Percentiles rank a stretch among this genome's conserved stretches.
These are phyloP conservation scores for Microcyclosporella mali DNA, from an alignment of 2,329 filamentous ascomycete species.

Conservation along the genomic window DNA sequence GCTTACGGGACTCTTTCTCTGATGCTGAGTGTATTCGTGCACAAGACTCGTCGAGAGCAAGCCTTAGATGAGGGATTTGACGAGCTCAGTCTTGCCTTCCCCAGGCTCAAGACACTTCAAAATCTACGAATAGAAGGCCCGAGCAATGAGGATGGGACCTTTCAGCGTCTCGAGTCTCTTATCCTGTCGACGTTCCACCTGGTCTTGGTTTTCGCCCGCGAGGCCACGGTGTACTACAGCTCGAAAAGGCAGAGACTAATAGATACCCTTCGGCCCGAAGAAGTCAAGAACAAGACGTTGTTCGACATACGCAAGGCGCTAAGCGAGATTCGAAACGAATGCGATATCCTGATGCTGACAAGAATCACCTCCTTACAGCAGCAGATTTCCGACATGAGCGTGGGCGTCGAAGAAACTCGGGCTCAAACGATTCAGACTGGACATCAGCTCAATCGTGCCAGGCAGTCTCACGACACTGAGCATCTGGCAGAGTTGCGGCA, in stretches of 20 bases:
- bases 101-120: constrained; percentile 4
- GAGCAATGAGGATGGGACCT: background rate
- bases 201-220: constrained; percentile 5
- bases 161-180: too few species aligned
- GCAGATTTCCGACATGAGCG: background rate
- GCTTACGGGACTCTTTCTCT: constrained; percentile 10
- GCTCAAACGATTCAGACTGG: background rate
- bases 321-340: constrained; percentile 2
- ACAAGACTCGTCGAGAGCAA: constrained; percentile 5
- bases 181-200: constrained; percentile 2
- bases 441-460: too few species aligned
- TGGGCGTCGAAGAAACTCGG: background rate
- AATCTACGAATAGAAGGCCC: background rate
- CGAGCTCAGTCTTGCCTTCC: constrained; percentile 8
- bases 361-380: background rate
- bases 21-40: constrained; percentile 2
- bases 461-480: too few species aligned
- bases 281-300: constrained; percentile 4
- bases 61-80: constrained; percentile 4
- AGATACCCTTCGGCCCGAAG: background rate
- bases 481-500: background rate
- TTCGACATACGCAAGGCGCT: constrained; percentile 2
- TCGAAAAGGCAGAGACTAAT: constrained; percentile 1
- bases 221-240: constrained; percentile 6
- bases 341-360: constrained; percentile 3